Conservation (phyloP, 108 stramenopile genomes). For the Skeletonema menzelii region DNA sequence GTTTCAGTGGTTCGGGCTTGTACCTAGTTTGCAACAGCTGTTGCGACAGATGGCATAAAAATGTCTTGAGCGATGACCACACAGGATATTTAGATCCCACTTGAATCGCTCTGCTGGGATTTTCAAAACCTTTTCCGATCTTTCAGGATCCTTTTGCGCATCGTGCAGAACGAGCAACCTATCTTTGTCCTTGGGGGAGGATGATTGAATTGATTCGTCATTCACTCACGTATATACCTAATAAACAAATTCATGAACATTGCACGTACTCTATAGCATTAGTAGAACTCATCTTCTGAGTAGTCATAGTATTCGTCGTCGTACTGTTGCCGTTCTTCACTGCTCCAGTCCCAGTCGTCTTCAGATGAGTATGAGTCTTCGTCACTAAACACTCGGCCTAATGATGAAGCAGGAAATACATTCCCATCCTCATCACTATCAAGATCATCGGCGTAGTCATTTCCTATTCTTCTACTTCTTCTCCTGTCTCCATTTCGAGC, state of each 20-base stretch:
- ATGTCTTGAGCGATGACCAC: too few relatives aligned
- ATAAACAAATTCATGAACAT: not conserved
- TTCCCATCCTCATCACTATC: not conserved
- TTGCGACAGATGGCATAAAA: too few relatives aligned
- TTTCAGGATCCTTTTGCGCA: too few relatives aligned
- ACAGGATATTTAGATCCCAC: too few relatives aligned
- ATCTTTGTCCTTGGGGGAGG: not conserved
- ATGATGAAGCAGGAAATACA: not conserved
- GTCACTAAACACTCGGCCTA: constrained; percentile 37
- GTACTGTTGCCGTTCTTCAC: not conserved
- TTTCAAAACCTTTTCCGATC: too few relatives aligned
- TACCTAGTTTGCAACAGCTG: too few relatives aligned
- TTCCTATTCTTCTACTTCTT: not conserved
- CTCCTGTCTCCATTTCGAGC: not conserved
- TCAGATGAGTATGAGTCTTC: constrained; percentile 24
- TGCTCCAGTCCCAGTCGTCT: constrained; percentile 3
- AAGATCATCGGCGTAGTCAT: not conserved
- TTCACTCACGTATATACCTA: not conserved
- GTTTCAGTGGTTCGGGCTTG: too few relatives aligned
- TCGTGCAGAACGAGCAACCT: too few relatives aligned
- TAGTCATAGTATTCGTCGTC: constrained; percentile 16
- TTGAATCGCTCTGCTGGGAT: too few relatives aligned
- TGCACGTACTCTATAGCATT: not conserved
- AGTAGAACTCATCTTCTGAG: constrained; percentile 32
- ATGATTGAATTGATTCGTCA: not conserved